These are phyloP conservation scores for Cercospora beticola DNA, from an alignment of 2,329 filamentous ascomycete genomes.

Conservation along the genomic window DNA sequence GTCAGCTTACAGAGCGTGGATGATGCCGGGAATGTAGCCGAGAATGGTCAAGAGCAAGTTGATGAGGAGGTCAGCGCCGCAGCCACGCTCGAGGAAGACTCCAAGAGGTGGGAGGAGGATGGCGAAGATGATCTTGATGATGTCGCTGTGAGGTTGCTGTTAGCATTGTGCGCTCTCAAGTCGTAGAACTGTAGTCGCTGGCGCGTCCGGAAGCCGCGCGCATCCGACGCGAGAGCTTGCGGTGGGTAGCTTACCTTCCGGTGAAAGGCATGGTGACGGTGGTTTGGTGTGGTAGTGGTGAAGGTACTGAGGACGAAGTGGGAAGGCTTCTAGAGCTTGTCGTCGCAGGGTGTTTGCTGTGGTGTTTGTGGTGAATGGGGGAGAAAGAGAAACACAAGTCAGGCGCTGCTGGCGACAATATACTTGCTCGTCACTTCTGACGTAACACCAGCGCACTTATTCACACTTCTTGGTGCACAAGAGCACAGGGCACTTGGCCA, in stretches of 20 bases:
- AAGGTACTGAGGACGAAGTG: neutral
- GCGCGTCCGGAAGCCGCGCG: neutral
- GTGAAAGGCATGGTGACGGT: conserved; percentile 59
- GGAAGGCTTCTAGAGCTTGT: neutral
- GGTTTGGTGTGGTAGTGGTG: neutral
- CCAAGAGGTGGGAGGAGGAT: conserved; percentile 85
- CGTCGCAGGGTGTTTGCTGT: neutral
- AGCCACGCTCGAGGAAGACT: conserved; percentile 92
- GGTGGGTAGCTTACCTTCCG: conserved; percentile 48
- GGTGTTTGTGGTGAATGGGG: neutral
- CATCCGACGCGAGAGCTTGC: conserved; percentile 12
- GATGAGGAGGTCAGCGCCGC: conserved; percentile 82
- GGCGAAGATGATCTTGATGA: conserved; percentile 83
- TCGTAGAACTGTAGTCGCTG: conserved; percentile 21
- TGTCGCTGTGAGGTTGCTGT: conserved; percentile 54
- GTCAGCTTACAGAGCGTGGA: conserved; percentile 75
- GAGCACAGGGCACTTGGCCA: neutral
- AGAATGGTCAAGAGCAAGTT: conserved; percentile 76
- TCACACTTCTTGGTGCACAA: neutral
- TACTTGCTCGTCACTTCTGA: conserved; percentile 4
- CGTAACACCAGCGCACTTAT: neutral
- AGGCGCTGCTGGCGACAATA: neutral
- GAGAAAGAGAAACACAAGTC: neutral
- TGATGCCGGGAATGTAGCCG: conserved; percentile 67
- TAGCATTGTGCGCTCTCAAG: neutral